Evolutionary conservation across 1,139 yeast species (phyloP).

Genomic region (Blastobotrys ciferrii): DNA sequence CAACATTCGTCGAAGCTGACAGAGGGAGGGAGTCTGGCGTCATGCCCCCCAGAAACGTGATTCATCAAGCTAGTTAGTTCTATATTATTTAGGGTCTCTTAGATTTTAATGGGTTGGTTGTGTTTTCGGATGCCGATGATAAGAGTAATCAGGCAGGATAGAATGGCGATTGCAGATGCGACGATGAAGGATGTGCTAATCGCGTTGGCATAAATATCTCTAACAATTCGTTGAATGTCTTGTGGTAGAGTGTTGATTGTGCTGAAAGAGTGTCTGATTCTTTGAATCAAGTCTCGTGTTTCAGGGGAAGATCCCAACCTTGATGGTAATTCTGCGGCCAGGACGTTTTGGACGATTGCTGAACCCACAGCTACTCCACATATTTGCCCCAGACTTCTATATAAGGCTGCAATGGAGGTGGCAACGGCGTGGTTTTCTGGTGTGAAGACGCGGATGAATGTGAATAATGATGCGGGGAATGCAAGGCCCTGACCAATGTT

Average conservation of each 20-base stretch:
- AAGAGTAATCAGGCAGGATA: neutral
- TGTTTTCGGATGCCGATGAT: neutral
- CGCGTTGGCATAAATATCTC: neutral
- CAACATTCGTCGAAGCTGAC: too few relatives aligned
- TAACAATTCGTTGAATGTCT: neutral
- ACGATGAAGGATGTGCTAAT: constrained; percentile 1
- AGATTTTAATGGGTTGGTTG: neutral
- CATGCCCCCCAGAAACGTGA: too few relatives aligned
- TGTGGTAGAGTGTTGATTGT: neutral
- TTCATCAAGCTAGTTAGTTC: too few relatives aligned
- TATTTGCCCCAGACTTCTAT: constrained; percentile 72
- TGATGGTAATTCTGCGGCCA: constrained; percentile 36
- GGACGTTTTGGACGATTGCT: constrained; percentile 55
- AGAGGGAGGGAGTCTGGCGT: too few relatives aligned
- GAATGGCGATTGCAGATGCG: neutral
- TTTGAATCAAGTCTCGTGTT: neutral
- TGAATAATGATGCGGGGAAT: constrained; percentile 39
- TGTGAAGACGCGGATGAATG: constrained; percentile 65
- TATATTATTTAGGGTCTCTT: too few relatives aligned
- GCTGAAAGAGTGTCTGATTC: constrained; percentile 1
- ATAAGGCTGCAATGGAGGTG: constrained; percentile 73
- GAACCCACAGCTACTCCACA: constrained; percentile 68
- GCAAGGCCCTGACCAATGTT: constrained; percentile 26
- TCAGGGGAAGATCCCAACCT: constrained; percentile 12
- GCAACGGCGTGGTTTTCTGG: constrained; percentile 65